Conservation (phyloP, 2,329 filamentous ascomycete genomes). For the Trichoderma afroharzianum region DNA sequence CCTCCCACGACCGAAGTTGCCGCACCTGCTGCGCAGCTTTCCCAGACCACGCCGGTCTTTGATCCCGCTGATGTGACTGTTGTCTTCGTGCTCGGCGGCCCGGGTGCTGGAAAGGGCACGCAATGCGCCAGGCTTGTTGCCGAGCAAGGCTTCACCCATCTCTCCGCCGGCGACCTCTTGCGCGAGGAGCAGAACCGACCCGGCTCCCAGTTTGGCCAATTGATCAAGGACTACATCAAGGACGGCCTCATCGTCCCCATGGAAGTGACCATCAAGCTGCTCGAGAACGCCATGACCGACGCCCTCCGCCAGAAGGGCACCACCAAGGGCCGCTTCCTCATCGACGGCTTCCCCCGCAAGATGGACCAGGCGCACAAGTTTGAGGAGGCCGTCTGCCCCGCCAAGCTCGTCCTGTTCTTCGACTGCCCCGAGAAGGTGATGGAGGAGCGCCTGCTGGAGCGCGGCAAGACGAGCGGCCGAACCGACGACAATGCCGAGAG, state of each 20-base stretch:
- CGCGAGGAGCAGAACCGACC: slow-evolving; percentile 87
- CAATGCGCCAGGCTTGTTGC: slow-evolving; percentile 86
- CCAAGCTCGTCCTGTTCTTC: slow-evolving; percentile 85
- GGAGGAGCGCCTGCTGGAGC: slow-evolving; percentile 76
- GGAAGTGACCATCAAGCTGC: slow-evolving; percentile 90
- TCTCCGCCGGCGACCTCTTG: slow-evolving; percentile 89
- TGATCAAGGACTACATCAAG: slow-evolving; percentile 92
- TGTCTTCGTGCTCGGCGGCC: slow-evolving; percentile 92
- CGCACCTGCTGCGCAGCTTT: slow-evolving; percentile 41
- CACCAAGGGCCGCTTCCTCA: slow-evolving; percentile 67
- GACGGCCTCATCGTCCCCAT: slow-evolving; percentile 97
- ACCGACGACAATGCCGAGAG: slow-evolving; percentile 92
- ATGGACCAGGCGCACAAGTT: slow-evolving; percentile 96
- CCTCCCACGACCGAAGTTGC: slow-evolving; percentile 34
- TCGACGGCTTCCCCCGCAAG: slow-evolving; percentile 87
- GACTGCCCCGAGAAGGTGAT: slow-evolving; percentile 89
- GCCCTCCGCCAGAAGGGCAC: slow-evolving; percentile 51
- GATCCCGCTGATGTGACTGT: slow-evolving; percentile 76
- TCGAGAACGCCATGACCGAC: slow-evolving; percentile 88
- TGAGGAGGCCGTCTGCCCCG: slow-evolving; percentile 81
- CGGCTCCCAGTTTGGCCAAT: slow-evolving; percentile 82
- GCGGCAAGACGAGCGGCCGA: slow-evolving; percentile 88
- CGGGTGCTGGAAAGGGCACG: slow-evolving; percentile 93
- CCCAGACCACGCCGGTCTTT: slow-evolving; percentile 66
- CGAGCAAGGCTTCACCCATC: slow-evolving; percentile 87